Evolutionary conservation across 495 filamentous ascomycete species (phyloP), one percentile per base, ranked within the genome.

Genomic region (Clavariopsis aquatica): DNA sequence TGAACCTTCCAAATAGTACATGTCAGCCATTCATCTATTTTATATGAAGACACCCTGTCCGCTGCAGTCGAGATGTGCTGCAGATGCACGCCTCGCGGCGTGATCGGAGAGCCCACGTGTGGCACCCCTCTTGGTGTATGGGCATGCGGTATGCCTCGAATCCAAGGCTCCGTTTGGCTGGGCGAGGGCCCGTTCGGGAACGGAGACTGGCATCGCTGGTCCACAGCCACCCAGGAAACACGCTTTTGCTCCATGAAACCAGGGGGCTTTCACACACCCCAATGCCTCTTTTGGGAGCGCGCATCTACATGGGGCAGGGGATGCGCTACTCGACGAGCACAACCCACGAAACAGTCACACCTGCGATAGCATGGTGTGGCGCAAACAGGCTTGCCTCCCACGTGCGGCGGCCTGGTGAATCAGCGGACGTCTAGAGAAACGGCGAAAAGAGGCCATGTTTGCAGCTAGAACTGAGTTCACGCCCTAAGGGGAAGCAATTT

Each of bases 321-420:
- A n/a, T n/a, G 27, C 23, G 27, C 26, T 23, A 52, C 26, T 12
- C 54, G 17, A 43, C 20, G 31, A 45, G 20, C 23, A 15, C 26
- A 7, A 3, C 23, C 29, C 23, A 57, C 27, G 54, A 38, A 38
- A 19, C 45, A 29, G 46, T 63, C 60, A 63, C 49, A 27, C 46
- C 31, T 38, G 58, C 22, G 9, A 63, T 61, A n/a, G 49, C 60
- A 46, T 56, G 60, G 60, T 56, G 51, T 63, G 60, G 60, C 49
- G 51, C 46, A 6, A 20, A 36, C 26, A 23, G 27, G 46, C 28
- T 61, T 53, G 22, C 31, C 31, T 34, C 31, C 31, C 31, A 12
- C n/a, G n/a, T n/a, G n/a, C n/a, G n/a, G n/a, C n/a, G n/a, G 19
- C n/a, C 5, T 31, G 20, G 9, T 20, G 38, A 57, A 22, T 46